Evolutionary conservation across 352 stramenopile genomes (phyloP).

Genomic region (Elongisporangium anandrum): DNA sequence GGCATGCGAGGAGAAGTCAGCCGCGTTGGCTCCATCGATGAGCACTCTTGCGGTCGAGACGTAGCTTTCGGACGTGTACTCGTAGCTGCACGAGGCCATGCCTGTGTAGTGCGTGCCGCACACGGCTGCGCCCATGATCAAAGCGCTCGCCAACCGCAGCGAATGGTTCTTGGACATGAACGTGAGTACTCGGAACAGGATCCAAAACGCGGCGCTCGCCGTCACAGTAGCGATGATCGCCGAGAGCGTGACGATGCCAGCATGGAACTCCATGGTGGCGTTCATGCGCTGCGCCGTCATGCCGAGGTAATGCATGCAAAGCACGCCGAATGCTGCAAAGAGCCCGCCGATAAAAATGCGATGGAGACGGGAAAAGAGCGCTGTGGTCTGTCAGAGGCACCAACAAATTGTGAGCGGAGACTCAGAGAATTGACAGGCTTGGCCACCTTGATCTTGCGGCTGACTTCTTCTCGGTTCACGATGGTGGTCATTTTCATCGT

Average conservation of each 20-base stretch:
- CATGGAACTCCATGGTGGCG: conserved; percentile 28
- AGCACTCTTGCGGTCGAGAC: conserved; percentile 20
- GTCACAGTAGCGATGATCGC: conserved; percentile 50
- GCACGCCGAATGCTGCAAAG: conserved; percentile 47
- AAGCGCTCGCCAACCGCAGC: conserved; percentile 38
- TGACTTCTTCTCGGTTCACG: conserved; percentile 25
- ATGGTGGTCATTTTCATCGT: conserved; percentile 33
- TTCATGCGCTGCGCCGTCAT: conserved; percentile 57
- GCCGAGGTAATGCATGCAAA: conserved; percentile 67
- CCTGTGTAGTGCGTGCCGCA: conserved; percentile 55
- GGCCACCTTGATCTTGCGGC: conserved; percentile 25
- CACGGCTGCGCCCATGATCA: conserved; percentile 59
- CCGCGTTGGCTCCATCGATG: conserved; percentile 24
- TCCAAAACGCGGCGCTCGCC: conserved; percentile 61
- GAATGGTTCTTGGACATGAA: conserved; percentile 47
- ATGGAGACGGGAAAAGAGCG: conserved; percentile 51
- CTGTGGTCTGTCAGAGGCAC: conserved; percentile 50
- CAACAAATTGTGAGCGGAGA: no score
- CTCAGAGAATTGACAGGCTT: no score
- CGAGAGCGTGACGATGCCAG: conserved; percentile 34
- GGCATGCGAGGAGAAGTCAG: conserved; percentile 31
- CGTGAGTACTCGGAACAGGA: conserved; percentile 56
- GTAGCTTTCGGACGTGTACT: conserved; percentile 27
- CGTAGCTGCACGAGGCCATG: conserved; percentile 36
- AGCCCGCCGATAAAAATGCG: conserved; percentile 45